Conservation (phyloP, 2,329 filamentous ascomycete genomes). For the Dactylonectria macrodidyma region DNA sequence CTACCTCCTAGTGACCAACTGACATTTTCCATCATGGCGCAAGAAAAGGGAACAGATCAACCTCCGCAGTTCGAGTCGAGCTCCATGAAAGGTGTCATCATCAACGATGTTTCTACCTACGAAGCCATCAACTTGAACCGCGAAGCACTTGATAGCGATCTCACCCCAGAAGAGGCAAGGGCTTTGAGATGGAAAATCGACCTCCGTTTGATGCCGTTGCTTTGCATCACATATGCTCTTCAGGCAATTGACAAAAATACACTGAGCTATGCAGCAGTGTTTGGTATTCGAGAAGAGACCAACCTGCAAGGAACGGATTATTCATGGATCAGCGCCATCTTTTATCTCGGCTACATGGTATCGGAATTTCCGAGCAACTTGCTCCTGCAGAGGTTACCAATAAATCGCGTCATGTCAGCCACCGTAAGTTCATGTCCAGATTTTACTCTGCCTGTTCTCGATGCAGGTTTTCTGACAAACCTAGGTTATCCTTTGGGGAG, state of each 20-base stretch:
- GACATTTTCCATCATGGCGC: not conserved
- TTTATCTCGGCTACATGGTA: constrained; percentile 56
- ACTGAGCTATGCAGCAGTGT: constrained; percentile 55
- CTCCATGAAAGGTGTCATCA: not conserved
- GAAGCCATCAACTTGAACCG: constrained; percentile 2
- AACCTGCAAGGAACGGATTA: constrained; percentile 54
- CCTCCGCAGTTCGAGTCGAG: not conserved
- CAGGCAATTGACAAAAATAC: constrained; percentile 38
- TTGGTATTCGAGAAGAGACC: constrained; percentile 55
- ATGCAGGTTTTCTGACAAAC: not conserved
- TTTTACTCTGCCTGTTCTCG: not conserved
- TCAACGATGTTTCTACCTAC: not conserved
- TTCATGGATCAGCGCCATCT: constrained; percentile 57
- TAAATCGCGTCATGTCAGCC: constrained; percentile 32
- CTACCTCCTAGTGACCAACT: not conserved
- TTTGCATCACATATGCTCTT: constrained; percentile 41
- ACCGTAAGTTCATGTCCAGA: constrained; percentile 19
- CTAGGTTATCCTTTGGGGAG: constrained; percentile 30
- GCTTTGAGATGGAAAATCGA: constrained; percentile 33
- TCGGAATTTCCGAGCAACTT: constrained; percentile 54
- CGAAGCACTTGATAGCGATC: not conserved
- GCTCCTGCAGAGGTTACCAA: constrained; percentile 28
- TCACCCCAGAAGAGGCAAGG: not conserved
- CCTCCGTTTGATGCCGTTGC: constrained; percentile 37
- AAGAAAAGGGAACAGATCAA: not conserved